These are phyloP conservation scores for Ophioceras dolichostomum DNA, from an alignment of 2,329 filamentous ascomycete genomes.

Conservation along the genomic window DNA sequence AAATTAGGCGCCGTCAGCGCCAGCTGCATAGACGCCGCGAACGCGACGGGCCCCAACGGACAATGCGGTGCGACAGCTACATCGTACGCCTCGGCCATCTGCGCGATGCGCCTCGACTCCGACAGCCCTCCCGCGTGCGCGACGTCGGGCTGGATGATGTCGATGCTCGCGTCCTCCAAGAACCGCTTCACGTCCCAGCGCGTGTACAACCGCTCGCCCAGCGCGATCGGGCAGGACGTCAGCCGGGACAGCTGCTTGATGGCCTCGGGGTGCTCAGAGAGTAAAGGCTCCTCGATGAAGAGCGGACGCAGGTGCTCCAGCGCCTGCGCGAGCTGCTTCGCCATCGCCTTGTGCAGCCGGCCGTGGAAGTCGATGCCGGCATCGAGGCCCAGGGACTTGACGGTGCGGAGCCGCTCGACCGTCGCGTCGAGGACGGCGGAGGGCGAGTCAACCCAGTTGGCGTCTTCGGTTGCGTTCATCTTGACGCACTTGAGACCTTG, in stretches of 20 bases:
- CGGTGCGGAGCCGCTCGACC: conserved; percentile 47
- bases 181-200: conserved; percentile 56
- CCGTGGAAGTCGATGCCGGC: conserved; percentile 60
- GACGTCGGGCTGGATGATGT: conserved; percentile 55
- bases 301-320: conserved; percentile 50
- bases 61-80: conserved; percentile 54
- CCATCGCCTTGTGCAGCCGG: conserved; percentile 57
- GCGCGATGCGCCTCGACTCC: conserved; percentile 48
- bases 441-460: conserved; percentile 56
- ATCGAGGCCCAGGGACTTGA: conserved; percentile 52
- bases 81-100: conserved; percentile 55
- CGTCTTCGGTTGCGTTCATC: conserved; percentile 59
- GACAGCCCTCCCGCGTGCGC: conserved; percentile 52
- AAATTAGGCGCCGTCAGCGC: conserved; percentile 43
- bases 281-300: conserved; percentile 55
- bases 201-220: conserved; percentile 52
- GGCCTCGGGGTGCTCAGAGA: conserved; percentile 47
- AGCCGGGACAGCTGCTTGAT: conserved; percentile 43
- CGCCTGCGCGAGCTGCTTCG: conserved; percentile 50
- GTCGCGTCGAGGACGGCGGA: conserved; percentile 39
- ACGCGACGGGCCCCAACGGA: conserved; percentile 51
- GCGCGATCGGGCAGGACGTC: conserved; percentile 48
- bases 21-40: conserved; percentile 54
- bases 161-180: conserved; percentile 47
- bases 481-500: conserved; percentile 50